Evolutionary conservation across 1,284 basidiomycete species (phyloP).

Genomic region (Veloporphyrellus conicus): DNA sequence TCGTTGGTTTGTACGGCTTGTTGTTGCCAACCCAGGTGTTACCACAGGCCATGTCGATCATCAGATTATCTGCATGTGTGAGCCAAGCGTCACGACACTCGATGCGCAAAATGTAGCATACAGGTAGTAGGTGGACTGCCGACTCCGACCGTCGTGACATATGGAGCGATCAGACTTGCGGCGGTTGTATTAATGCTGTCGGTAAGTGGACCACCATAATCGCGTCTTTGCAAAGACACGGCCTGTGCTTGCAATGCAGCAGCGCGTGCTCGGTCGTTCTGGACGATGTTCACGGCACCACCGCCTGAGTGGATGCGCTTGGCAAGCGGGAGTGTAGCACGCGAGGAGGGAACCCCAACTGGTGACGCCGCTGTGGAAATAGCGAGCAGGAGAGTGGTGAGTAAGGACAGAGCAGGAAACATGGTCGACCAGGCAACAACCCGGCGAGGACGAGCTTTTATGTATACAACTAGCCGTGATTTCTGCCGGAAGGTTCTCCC

Average conservation of each 20-base stretch:
- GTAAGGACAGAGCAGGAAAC: conserved; percentile 34
- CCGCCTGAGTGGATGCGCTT: conserved; percentile 48
- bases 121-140: conserved; percentile 57
- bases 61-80: conserved; percentile 20
- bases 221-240: conserved; percentile 32
- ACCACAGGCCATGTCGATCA: conserved; percentile 37
- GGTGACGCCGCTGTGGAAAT: conserved; percentile 47
- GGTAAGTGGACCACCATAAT: conserved; percentile 37
- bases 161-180: conserved; percentile 49
- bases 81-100: not conserved
- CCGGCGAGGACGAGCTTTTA: too few relatives aligned
- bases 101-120: conserved; percentile 23
- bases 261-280: conserved; percentile 53
- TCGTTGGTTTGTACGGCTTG: conserved; percentile 44
- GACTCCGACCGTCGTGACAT: conserved; percentile 53
- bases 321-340: conserved; percentile 46
- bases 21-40: conserved; percentile 67
- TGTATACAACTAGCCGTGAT: too few relatives aligned
- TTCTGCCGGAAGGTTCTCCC: too few relatives aligned
- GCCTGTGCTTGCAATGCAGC: conserved; percentile 41
- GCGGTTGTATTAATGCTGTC: conserved; percentile 35
- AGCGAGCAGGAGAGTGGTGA: conserved; percentile 43
- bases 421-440: conserved; percentile 24
- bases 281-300: conserved; percentile 45
- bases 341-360: conserved; percentile 36